Percentiles rank a stretch among this genome's conserved stretches.
These are phyloP conservation scores for Globisporangium solare DNA, from an alignment of 352 stramenopile species.

Conservation along the genomic window DNA sequence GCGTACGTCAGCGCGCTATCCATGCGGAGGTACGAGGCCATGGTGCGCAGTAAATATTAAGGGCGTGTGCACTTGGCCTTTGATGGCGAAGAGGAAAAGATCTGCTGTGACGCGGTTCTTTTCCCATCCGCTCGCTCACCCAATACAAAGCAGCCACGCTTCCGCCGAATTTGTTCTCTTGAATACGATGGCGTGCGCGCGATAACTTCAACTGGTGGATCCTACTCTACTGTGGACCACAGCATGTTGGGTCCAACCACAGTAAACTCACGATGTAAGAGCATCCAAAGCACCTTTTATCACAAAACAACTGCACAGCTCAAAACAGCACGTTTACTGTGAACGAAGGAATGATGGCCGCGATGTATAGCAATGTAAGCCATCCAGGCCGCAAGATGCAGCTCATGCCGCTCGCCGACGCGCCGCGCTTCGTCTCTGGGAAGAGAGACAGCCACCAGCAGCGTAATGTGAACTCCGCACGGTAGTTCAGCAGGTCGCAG, in stretches of 20 bases:
- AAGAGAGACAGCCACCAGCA: background rate
- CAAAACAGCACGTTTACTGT: background rate
- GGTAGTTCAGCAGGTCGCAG: conserved; percentile 42
- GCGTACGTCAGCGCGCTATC: conserved; percentile 23
- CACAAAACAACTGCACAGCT: background rate
- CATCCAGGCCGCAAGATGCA: background rate
- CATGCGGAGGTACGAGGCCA: background rate
- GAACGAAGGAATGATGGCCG: no score
- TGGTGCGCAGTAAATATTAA: background rate
- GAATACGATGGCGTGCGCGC: background rate
- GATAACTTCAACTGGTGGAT: conserved; percentile 8
- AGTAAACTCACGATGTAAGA: no score
- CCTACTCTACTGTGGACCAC: background rate
- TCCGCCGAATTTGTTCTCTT: conserved; percentile 2
- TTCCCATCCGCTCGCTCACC: background rate
- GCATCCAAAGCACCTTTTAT: no score
- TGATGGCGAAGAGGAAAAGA: background rate
- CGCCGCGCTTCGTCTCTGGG: conserved; percentile 20
- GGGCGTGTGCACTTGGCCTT: background rate
- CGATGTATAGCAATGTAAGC: no score
- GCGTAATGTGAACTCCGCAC: conserved; percentile 28
- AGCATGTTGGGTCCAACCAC: no score
- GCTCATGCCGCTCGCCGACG: conserved; percentile 5
- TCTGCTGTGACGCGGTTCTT: background rate
- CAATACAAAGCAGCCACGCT: background rate